Evolutionary conservation across 306 rosid genomes (phyloP).

Genomic region (Macrotyloma uniflorum): DNA sequence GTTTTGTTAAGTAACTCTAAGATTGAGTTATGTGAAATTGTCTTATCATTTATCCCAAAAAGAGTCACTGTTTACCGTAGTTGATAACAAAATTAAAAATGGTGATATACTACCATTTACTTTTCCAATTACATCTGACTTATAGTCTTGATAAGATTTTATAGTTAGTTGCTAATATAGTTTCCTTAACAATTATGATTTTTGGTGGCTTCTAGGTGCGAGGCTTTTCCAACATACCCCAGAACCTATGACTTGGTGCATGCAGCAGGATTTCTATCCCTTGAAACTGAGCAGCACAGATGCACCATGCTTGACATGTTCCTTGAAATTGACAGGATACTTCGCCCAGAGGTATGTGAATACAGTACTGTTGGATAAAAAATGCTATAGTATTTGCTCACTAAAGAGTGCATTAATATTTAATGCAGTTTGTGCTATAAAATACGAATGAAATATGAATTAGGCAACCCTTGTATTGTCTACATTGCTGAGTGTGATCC

Average conservation of each 20-base stretch:
- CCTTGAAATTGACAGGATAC: constrained; percentile 87
- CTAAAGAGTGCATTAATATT: background rate
- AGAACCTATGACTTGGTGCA: constrained; percentile 97
- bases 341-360: constrained; percentile 89
- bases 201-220: constrained; percentile 69
- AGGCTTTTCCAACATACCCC: constrained; percentile 92
- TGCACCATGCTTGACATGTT: constrained; percentile 83
- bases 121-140: background rate
- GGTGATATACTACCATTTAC: background rate
- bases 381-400: constrained; percentile 1
- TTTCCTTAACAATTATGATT: constrained; percentile 18
- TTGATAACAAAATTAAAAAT: background rate
- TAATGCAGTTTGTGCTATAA: background rate
- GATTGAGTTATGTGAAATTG: constrained; percentile 2
- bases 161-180: background rate
- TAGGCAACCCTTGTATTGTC: background rate
- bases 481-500: background rate
- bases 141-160: background rate
- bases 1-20: background rate
- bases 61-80: background rate
- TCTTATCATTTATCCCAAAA: background rate
- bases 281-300: constrained; percentile 66
- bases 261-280: constrained; percentile 88
- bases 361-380: background rate
- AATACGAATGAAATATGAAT: background rate